These are phyloP conservation scores for Zygoascus ofunaensis DNA, from an alignment of 805 yeast genomes.

Conservation along the genomic window DNA sequence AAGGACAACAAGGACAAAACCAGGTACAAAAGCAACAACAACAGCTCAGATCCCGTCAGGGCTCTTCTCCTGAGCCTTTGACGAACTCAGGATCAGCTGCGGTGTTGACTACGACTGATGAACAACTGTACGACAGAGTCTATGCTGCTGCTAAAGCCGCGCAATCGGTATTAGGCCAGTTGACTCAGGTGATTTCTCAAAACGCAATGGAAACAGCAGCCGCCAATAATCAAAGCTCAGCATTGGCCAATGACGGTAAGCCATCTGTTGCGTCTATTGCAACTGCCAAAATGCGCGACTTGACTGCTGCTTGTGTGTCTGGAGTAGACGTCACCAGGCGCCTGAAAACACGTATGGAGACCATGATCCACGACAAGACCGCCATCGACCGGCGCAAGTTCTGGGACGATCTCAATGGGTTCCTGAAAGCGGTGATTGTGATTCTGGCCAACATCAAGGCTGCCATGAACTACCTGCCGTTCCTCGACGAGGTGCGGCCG, in stretches of 20 bases:
- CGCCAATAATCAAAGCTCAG: conserved; percentile 29
- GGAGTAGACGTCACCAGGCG: conserved; percentile 77
- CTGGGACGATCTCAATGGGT: conserved; percentile 79
- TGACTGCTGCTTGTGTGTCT: conserved; percentile 64
- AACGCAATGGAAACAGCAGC: conserved; percentile 33
- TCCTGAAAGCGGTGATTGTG: conserved; percentile 72
- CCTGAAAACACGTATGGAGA: conserved; percentile 45
- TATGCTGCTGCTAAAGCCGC: conserved; percentile 58
- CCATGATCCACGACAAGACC: conserved; percentile 42
- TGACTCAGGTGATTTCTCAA: conserved; percentile 38
- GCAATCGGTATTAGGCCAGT: conserved; percentile 65
- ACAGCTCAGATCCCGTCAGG: background rate
- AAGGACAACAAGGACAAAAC: background rate
- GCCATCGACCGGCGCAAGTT: conserved; percentile 50
- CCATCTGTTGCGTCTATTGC: conserved; percentile 33
- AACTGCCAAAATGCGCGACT: conserved; percentile 61
- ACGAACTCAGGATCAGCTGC: background rate
- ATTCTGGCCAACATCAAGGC: conserved; percentile 76
- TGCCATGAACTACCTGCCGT: conserved; percentile 73
- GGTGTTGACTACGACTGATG: conserved; percentile 48
- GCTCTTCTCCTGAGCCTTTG: background rate
- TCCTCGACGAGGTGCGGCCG: conserved; percentile 69
- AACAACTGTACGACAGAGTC: conserved; percentile 55
- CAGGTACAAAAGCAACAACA: background rate
- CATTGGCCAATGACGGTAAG: conserved; percentile 2